phyloP scores from a whole-genome alignment of 2,329 filamentous ascomycete species.

The Fusarium anthophilum region DNA sequence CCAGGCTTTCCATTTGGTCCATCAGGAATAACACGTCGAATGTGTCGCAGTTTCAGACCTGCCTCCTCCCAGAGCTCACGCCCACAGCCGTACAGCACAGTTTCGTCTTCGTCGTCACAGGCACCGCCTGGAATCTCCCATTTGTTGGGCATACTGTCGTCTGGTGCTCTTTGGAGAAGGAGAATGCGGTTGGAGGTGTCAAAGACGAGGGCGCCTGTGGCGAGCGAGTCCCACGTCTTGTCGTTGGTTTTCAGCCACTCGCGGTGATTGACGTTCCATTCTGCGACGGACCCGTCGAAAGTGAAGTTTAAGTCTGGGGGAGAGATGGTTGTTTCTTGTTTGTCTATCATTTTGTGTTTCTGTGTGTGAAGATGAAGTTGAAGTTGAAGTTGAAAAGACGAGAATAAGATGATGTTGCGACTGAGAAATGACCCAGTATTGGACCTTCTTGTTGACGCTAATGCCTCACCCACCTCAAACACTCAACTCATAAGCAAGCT shows the following conservation, averaged over 20 bases:
- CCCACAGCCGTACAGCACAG: slow-evolving; percentile 54
- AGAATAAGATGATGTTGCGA: neutral
- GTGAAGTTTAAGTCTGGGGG: slow-evolving; percentile 30
- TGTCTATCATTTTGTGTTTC: slow-evolving; percentile 13
- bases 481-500: neutral
- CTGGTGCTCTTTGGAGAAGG: slow-evolving; percentile 56
- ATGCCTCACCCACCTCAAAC: neutral
- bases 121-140: slow-evolving; percentile 63
- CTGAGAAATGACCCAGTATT: neutral
- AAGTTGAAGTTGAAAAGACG: neutral
- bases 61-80: slow-evolving; percentile 61
- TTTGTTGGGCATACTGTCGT: slow-evolving; percentile 55
- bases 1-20: slow-evolving; percentile 34
- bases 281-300: slow-evolving; percentile 36
- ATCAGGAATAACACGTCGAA: slow-evolving; percentile 45
- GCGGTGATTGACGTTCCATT: slow-evolving; percentile 38
- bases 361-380: neutral
- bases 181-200: slow-evolving; percentile 49
- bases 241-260: slow-evolving; percentile 39
- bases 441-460: neutral
- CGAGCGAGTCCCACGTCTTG: slow-evolving; percentile 45
- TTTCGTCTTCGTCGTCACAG: slow-evolving; percentile 53
- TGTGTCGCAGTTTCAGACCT: slow-evolving; percentile 47
- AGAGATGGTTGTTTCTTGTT: neutral
- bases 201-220: slow-evolving; percentile 49